Evolutionary conservation across 768 basidiomycete species (phyloP), one percentile per base, ranked within the genome.

Genomic region (Scleroderma citrinum): DNA sequence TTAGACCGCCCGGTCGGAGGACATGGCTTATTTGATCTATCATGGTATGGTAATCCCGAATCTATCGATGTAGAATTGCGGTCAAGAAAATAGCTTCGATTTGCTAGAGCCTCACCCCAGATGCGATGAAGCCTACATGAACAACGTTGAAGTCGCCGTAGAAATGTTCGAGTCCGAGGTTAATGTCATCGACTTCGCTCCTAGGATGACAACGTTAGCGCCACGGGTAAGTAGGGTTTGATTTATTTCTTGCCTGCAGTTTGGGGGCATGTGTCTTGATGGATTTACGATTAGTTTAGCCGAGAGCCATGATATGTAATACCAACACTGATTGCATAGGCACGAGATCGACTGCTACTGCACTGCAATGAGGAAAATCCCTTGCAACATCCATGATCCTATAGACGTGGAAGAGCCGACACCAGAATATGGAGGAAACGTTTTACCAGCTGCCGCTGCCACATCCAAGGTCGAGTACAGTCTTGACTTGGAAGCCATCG

Each of bases 181-280:
- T 91, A 61, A 90, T 81, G 61, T 91, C 88, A 61, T 90, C 88
- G 7, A 89, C 77, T 64, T 91, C 87, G 58, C 83, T 87, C 71
- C 87, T 89, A 26, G 50, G 43, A 44, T 19, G 43, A 23, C 19
- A 45, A 36, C 35, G 46, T 55, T 46, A 29, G 13, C 17, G 43
- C 44, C 35, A 46, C 36, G 30, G 50, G 31, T 46, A 35, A 26
- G 38, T 17, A 46, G 12, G 29, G 14, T 46, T 32, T 16, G n/a
- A 44, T n/a, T 23, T 24, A 20, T 24, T 35, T 44, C 62, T 52
- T 52, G 86, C 83, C 85, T 80, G 65, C 78, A 77, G 61, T 90
- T 89, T 36, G 69, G 69, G 32, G 85, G 87, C 78, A 88, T 82
- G 30, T 71, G 61, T 40, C 85, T 85, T 55, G 35, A 55, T 55